Evolutionary conservation across 345 rosid species (phyloP).

Genomic region (Carallia pectinifolia): DNA sequence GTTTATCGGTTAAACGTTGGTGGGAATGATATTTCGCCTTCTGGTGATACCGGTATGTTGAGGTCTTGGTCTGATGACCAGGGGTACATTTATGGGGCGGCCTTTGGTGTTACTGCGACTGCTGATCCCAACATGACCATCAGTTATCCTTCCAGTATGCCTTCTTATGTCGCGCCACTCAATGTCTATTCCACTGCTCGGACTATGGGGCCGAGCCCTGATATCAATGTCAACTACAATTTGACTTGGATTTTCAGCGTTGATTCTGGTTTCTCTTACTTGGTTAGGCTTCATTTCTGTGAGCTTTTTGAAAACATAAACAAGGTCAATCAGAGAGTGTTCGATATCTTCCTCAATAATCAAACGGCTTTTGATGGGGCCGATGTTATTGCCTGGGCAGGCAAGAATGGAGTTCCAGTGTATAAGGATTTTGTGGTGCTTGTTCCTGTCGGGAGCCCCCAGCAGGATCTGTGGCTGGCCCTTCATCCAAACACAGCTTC

Average conservation of each 20-base stretch:
- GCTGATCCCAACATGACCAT: neutral
- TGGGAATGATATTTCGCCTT: neutral
- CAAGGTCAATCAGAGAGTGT: constrained; percentile 19
- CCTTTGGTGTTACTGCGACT: neutral
- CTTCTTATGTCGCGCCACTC: neutral
- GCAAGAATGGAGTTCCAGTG: constrained; percentile 11
- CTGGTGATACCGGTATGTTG: neutral
- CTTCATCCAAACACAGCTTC: constrained; percentile 11
- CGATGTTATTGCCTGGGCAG: constrained; percentile 21
- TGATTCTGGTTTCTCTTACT: constrained; percentile 28
- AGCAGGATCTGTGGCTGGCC: constrained; percentile 23
- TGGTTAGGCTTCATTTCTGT: constrained; percentile 37
- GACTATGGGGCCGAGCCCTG: constrained; percentile 15
- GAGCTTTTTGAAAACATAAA: constrained; percentile 11
- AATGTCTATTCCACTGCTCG: constrained; percentile 15
- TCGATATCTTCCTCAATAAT: constrained; percentile 24
- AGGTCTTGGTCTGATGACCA: constrained; percentile 1
- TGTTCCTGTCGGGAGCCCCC: constrained; percentile 6
- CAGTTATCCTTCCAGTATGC: neutral
- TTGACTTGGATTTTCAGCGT: constrained; percentile 28
- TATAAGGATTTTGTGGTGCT: constrained; percentile 25
- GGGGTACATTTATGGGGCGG: neutral
- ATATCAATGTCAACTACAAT: constrained; percentile 9
- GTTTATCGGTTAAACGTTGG: constrained; percentile 1
- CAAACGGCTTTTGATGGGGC: constrained; percentile 17